Evolutionary conservation across 345 rosid species (phyloP).

Genomic region (Diplotaxis tenuifolia): DNA sequence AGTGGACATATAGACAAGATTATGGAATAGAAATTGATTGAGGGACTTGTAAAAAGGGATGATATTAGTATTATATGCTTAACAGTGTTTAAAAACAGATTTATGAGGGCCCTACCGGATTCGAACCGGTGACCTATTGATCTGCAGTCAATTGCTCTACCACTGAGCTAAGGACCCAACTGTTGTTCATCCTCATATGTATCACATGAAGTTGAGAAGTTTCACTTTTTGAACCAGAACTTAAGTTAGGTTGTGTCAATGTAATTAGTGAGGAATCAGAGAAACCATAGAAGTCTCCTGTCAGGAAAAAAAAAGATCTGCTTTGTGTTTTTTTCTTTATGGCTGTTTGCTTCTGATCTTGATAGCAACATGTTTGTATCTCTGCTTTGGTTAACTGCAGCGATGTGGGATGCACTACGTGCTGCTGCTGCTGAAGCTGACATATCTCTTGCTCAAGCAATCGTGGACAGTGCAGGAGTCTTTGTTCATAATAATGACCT

Average conservation of each 20-base stretch:
- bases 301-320: not conserved
- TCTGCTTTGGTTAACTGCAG: constrained; percentile 35
- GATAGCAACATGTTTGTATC: not conserved
- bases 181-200: not conserved
- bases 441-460: constrained; percentile 67
- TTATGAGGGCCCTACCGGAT: not conserved
- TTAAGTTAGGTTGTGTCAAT: not conserved
- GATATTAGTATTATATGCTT: not conserved
- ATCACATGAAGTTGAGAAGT: not conserved
- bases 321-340: not conserved
- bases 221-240: not conserved
- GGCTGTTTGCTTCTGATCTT: not conserved
- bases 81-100: not conserved
- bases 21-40: not conserved
- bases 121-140: not conserved
- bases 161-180: not conserved
- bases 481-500: constrained; percentile 77
- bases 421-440: constrained; percentile 93
- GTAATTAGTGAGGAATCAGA: not conserved
- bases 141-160: not conserved
- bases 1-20: too few species aligned
- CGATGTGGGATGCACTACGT: constrained; percentile 94
- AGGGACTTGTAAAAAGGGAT: not conserved
- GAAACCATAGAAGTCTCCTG: not conserved
- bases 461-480: constrained; percentile 85